Conservation (phyloP, 352 stramenopile genomes). For the Phytophthora meadii region DNA sequence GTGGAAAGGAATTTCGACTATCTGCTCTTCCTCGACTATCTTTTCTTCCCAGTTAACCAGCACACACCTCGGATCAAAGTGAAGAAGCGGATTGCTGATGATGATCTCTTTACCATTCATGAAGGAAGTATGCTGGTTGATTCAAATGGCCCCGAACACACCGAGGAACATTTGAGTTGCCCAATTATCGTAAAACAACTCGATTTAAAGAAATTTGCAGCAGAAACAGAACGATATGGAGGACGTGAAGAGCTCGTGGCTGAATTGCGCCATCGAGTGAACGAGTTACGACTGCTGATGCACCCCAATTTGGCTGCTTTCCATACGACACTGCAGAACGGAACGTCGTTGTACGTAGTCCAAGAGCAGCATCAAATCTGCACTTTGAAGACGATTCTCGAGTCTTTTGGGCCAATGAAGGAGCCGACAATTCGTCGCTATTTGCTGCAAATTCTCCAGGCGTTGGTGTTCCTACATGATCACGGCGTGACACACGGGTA, state of each 20-base stretch:
- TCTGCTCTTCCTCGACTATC: conserved; percentile 52
- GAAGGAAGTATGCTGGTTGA: conserved; percentile 17
- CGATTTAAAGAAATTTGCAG: conserved; percentile 9
- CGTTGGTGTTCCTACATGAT: conserved; percentile 53
- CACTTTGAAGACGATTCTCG: conserved; percentile 62
- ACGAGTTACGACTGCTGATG: conserved; percentile 44
- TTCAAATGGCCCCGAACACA: conserved; percentile 11
- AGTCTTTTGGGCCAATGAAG: conserved; percentile 78
- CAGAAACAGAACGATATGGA: conserved; percentile 8
- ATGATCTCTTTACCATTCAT: conserved; percentile 30
- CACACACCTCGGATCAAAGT: conserved; percentile 20
- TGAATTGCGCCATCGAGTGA: conserved; percentile 42
- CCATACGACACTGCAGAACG: conserved; percentile 41
- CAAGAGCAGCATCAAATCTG: conserved; percentile 50
- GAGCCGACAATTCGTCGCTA: conserved; percentile 76
- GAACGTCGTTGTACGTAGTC: conserved; percentile 46
- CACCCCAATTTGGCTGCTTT: conserved; percentile 59
- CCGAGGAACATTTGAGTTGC: not conserved
- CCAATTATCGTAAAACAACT: conserved; percentile 31
- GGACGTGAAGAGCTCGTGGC: conserved; percentile 7
- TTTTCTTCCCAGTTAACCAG: conserved; percentile 57
- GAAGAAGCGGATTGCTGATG: conserved; percentile 19
- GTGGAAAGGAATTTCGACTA: conserved; percentile 48
- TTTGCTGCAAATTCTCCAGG: conserved; percentile 64
- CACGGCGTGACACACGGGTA: conserved; percentile 60